Evolutionary conservation across 1,284 basidiomycete genomes (phyloP), one percentile per base, ranked within the genome.

Genomic region (Ceratobasidium sp.): DNA sequence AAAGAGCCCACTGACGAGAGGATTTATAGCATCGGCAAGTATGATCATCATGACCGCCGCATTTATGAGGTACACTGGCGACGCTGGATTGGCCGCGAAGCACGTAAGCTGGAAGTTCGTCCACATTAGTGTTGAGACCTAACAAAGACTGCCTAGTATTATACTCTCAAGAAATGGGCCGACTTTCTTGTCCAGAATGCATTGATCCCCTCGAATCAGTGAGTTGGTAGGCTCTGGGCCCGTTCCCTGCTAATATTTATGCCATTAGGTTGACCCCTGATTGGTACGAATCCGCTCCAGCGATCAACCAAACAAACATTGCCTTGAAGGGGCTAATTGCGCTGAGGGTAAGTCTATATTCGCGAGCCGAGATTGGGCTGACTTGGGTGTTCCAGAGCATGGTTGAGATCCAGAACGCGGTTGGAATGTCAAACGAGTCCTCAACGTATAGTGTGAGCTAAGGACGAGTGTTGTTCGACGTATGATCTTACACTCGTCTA

Each of bases 371-470:
- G 5, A 8, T 18, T 18, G 3, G 1, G n/a, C 34, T 67, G 39
- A 67, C 21, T 41, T 23, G 30, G 1, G 23, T 18, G 8, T 21
- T 34, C 8, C 34, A 67, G 62, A 67, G 62, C 21, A 67, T 67
- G 62, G 62, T 67, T 9, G 62, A 67, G 30, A 67, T 67, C 23
- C 62, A 67, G 28, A 55, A 67, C 26, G 48, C 62, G 30, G 62
- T 67, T 12, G 48, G 62, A 26, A 67, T 67, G 62, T 23, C 46
- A n/a, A 67, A 67, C 34, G 62, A 64, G 28, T 64, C 60, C 50
- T 64, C 60, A 6, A 50, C 60, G 26, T 64, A 64, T 23, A 64
- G 45, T n/a, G 60, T 50, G 23, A 50, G 60, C 18, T 28, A 10
- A n/a, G 18, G n/a, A n/a, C n/a, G n/a, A n/a, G n/a, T n/a, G n/a